Evolutionary conservation across 2,329 filamentous ascomycete genomes (phyloP).

Genomic region (Geosmithia flava): DNA sequence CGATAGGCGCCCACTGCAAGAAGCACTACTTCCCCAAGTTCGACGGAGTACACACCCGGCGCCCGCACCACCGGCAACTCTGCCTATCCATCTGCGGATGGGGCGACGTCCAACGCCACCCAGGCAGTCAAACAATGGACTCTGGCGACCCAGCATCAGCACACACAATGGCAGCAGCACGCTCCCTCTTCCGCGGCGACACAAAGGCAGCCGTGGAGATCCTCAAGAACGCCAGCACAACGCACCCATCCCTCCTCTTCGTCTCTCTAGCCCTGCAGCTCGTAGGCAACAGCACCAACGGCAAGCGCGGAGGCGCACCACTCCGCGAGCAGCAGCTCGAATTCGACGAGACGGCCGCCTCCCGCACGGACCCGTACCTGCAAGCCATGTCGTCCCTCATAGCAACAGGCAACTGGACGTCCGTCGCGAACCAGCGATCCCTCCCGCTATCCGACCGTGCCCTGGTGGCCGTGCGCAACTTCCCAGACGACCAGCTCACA

Average conservation of each 20-base stretch:
- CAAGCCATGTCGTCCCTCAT: conserved; percentile 70
- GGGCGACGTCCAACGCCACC: conserved; percentile 43
- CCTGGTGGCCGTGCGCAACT: conserved; percentile 58
- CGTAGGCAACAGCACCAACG: conserved; percentile 26
- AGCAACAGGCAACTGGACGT: conserved; percentile 62
- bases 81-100: conserved; percentile 66
- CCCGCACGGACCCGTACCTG: conserved; percentile 64
- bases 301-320: not conserved
- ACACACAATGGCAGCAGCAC: conserved; percentile 64
- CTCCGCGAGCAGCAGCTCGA: conserved; percentile 34
- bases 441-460: conserved; percentile 64
- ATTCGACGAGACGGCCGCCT: conserved; percentile 45
- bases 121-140: conserved; percentile 24
- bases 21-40: conserved; percentile 50
- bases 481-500: conserved; percentile 48
- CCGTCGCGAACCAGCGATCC: conserved; percentile 60
- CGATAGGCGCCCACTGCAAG: conserved; percentile 51
- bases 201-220: conserved; percentile 56
- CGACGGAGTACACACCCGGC: conserved; percentile 49
- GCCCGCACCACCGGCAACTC: conserved; percentile 59
- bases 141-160: conserved; percentile 37
- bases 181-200: conserved; percentile 62
- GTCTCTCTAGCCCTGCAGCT: conserved; percentile 56
- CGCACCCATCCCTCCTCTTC: conserved; percentile 53
- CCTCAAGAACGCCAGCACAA: conserved; percentile 53